A percentile compares a stretch with the other conserved stretches of the same genome.
Conservation (phyloP, 192 early-diverging fungal species). For the Dimargaris xerosporica region DNA sequence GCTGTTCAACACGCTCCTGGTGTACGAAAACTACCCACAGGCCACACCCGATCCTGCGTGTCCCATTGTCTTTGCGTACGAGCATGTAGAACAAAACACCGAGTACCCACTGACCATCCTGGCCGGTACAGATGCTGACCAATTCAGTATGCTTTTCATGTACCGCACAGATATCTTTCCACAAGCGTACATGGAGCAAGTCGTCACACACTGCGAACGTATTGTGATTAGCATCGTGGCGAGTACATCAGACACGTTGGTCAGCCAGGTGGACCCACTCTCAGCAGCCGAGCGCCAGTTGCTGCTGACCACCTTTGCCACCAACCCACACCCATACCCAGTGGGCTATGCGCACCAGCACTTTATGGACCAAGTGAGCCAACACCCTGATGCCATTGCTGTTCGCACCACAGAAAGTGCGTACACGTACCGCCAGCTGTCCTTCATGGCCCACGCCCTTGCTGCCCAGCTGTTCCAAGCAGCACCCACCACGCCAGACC, state of each 20-base stretch:
- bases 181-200: neutral
- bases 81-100: neutral
- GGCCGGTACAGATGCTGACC: neutral
- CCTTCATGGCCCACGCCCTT: no score
- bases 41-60: neutral
- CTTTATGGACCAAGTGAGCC: neutral
- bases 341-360: no score
- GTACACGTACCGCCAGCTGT: neutral
- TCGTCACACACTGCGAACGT: neutral
- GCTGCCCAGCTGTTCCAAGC: no score
- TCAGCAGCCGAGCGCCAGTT: neutral
- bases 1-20: slow-evolving; percentile 5
- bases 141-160: neutral
- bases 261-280: neutral
- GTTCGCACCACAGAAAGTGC: neutral
- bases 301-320: neutral
- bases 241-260: neutral
- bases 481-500: no score
- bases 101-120: neutral
- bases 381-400: neutral
- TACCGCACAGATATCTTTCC: neutral
- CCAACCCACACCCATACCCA: neutral
- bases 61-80: neutral
- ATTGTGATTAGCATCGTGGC: neutral
- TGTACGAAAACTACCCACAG: neutral